A percentile compares a stretch with the other conserved stretches of the same genome.
These are phyloP conservation scores for Sporisorium exsertum DNA, from an alignment of 1,284 basidiomycete species.

Conservation along the genomic window DNA sequence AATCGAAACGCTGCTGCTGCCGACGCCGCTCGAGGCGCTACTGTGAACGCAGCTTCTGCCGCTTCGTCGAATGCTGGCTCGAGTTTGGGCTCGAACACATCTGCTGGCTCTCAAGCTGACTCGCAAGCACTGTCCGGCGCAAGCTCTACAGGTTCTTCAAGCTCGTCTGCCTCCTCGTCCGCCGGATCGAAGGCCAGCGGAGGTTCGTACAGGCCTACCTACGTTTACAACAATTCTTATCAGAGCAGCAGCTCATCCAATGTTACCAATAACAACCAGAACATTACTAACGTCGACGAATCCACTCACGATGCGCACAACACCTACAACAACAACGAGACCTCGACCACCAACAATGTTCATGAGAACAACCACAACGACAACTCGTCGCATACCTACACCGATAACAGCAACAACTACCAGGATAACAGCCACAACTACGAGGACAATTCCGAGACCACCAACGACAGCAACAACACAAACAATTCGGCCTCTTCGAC, in stretches of 20 bases:
- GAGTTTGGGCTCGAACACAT: background rate
- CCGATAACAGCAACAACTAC: conserved; percentile 11
- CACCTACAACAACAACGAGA: conserved; percentile 19
- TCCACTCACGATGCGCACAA: conserved; percentile 30
- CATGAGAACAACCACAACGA: conserved; percentile 14
- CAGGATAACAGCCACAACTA: conserved; percentile 18
- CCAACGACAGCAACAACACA: conserved; percentile 13
- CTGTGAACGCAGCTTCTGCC: background rate
- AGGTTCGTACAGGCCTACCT: conserved; percentile 29
- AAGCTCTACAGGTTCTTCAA: conserved; percentile 1
- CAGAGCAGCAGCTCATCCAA: conserved; percentile 19
- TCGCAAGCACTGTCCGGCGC: conserved; percentile 7
- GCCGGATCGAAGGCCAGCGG: background rate
- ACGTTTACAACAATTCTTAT: conserved; percentile 45
- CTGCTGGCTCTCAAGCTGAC: conserved; percentile 5
- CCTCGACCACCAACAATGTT: conserved; percentile 14
- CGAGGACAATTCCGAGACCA: conserved; percentile 14
- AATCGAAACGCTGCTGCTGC: conserved; percentile 17
- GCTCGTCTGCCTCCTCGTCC: conserved; percentile 3
- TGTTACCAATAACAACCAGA: conserved; percentile 25
- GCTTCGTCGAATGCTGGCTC: conserved; percentile 5
- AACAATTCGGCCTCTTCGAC: conserved; percentile 12
- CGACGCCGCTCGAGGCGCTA: background rate
- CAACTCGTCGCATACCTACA: conserved; percentile 13
- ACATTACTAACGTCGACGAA: conserved; percentile 20